These are phyloP conservation scores for Stentor coeruleus DNA, from an alignment of 73 alveolate genomes.

Conservation along the genomic window DNA sequence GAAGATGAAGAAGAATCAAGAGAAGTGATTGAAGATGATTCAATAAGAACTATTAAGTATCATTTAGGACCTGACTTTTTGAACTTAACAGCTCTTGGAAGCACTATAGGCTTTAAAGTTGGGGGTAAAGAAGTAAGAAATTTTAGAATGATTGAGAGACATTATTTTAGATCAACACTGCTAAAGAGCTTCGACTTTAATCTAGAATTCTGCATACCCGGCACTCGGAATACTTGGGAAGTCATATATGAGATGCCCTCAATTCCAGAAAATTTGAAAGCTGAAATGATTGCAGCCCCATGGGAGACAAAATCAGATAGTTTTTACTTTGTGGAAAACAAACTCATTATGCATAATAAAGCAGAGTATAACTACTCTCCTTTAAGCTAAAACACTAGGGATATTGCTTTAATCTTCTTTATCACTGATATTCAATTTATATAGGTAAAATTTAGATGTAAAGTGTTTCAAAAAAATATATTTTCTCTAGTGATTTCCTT, in stretches of 20 bases:
- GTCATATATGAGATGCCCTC: constrained; percentile 62
- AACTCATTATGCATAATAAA: constrained; percentile 91
- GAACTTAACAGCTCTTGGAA: too few relatives aligned
- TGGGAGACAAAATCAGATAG: constrained; percentile 92
- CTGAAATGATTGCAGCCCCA: constrained; percentile 59
- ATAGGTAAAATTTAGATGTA: too few relatives aligned
- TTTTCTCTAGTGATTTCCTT: too few relatives aligned
- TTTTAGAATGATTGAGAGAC: constrained; percentile 84
- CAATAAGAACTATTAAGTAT: too few relatives aligned
- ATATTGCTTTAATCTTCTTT: too few relatives aligned
- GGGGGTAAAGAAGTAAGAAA: constrained; percentile 43
- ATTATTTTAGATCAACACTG: constrained; percentile 73
- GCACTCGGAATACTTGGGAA: constrained; percentile 92
- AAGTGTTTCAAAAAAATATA: too few relatives aligned
- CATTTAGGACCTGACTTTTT: too few relatives aligned
- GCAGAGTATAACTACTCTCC: constrained; percentile 86
- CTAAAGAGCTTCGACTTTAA: background rate
- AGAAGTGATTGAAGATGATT: too few relatives aligned
- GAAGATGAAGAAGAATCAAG: too few relatives aligned
- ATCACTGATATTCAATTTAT: too few relatives aligned
- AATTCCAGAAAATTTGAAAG: background rate
- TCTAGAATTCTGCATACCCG: constrained; percentile 63
- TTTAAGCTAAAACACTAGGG: too few relatives aligned
- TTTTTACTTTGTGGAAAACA: constrained; percentile 88
- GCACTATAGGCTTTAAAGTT: too few relatives aligned